Conservation (phyloP, 78 protist species). For the Dictyostelium intermedium region DNA sequence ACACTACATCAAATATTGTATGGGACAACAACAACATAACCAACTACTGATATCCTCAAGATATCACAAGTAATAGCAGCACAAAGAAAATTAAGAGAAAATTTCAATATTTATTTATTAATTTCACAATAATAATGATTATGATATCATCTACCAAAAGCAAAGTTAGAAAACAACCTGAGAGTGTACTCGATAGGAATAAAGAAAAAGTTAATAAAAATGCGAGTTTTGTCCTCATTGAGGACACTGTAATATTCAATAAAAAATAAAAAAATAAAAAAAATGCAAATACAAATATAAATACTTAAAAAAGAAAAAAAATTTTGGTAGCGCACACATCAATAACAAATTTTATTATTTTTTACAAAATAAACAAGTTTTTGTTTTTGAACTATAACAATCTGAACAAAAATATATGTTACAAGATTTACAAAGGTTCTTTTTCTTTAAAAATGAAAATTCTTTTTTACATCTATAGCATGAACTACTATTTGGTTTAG, state of each 20-base stretch:
- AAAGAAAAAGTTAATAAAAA: too few species aligned
- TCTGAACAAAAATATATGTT: slow-evolving; percentile 38
- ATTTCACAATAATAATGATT: too few species aligned
- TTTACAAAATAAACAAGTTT: slow-evolving; percentile 45
- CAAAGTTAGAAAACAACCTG: too few species aligned
- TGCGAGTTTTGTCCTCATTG: too few species aligned
- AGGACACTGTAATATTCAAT: background rate
- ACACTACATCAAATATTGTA: too few species aligned
- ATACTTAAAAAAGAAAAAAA: background rate
- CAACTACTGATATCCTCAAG: too few species aligned
- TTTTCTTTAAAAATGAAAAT: slow-evolving; percentile 19
- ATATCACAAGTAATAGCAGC: too few species aligned
- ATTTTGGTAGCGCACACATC: background rate
- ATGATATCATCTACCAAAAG: too few species aligned
- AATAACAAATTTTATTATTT: background rate
- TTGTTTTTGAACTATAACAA: slow-evolving; percentile 37
- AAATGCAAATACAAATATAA: background rate
- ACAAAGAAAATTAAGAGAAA: too few species aligned
- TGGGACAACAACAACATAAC: too few species aligned
- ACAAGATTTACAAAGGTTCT: slow-evolving; percentile 30
- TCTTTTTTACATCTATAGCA: slow-evolving; percentile 52
- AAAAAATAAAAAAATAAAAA: background rate
- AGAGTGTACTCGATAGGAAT: too few species aligned
- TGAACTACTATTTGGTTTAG: background rate
- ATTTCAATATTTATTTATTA: too few species aligned